Conservation (phyloP, 192 early-diverging fungal species). For the Haplosporangium gracile region DNA sequence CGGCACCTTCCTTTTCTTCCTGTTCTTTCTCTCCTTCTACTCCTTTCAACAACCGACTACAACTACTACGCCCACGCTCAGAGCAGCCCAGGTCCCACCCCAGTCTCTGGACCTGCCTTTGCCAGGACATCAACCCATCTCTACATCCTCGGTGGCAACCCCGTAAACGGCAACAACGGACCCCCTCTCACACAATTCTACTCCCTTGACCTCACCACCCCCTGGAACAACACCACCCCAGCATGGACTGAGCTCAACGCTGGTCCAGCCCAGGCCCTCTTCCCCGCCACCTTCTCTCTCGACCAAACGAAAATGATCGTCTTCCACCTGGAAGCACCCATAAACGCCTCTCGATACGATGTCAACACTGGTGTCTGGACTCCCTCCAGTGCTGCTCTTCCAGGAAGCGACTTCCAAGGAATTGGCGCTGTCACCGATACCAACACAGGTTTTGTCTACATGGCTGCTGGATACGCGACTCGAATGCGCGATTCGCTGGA, state of each 20-base stretch:
- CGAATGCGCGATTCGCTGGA: slow-evolving; percentile 14
- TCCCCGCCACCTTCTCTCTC: slow-evolving; percentile 25
- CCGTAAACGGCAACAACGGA: not conserved
- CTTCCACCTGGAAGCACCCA: slow-evolving; percentile 9
- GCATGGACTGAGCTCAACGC: slow-evolving; percentile 26
- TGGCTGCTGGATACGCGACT: slow-evolving; percentile 28
- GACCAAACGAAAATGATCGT: slow-evolving; percentile 41
- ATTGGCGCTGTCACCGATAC: slow-evolving; percentile 27
- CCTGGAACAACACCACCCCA: slow-evolving; percentile 20
- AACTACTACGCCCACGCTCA: not conserved
- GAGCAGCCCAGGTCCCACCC: not conserved
- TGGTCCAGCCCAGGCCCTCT: slow-evolving; percentile 24
- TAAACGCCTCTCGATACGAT: slow-evolving; percentile 17
- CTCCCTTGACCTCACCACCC: slow-evolving; percentile 28
- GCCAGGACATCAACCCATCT: slow-evolving; percentile 23
- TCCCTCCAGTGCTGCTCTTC: not conserved
- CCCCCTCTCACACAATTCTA: slow-evolving; percentile 22
- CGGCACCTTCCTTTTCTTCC: not conserved
- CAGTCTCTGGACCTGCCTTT: slow-evolving; percentile 26
- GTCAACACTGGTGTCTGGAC: slow-evolving; percentile 18
- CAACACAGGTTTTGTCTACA: slow-evolving; percentile 30
- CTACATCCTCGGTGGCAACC: slow-evolving; percentile 27
- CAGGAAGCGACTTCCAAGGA: slow-evolving; percentile 18
- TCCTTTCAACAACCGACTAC: not conserved
- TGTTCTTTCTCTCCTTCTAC: not conserved